Evolutionary conservation across 2,329 filamentous ascomycete species (phyloP).

Genomic region (Huntiella omanensis): DNA sequence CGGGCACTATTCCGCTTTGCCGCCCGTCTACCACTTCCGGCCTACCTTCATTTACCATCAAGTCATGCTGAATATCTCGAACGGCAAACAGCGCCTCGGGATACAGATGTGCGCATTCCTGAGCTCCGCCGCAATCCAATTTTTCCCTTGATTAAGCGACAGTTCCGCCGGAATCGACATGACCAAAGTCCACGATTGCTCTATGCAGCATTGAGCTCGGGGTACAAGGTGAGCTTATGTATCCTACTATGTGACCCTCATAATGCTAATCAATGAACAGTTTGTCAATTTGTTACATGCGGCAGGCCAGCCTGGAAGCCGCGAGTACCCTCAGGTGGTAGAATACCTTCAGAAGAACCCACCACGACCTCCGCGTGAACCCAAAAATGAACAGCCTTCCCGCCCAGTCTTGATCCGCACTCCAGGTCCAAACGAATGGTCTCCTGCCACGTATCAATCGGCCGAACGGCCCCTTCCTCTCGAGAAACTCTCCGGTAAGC

Average conservation of each 20-base stretch:
- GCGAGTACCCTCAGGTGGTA: slow-evolving; percentile 24
- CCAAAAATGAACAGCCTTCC: too few species aligned
- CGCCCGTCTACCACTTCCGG: slow-evolving; percentile 31
- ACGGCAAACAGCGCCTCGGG: neutral
- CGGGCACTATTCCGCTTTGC: slow-evolving; percentile 46
- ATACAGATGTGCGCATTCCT: slow-evolving; percentile 14
- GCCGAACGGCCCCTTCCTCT: slow-evolving; percentile 29
- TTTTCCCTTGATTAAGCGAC: slow-evolving; percentile 36
- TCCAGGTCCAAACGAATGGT: too few species aligned
- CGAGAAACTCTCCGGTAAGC: slow-evolving; percentile 24
- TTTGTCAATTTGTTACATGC: slow-evolving; percentile 24
- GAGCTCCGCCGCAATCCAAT: slow-evolving; percentile 25
- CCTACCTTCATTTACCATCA: slow-evolving; percentile 18
- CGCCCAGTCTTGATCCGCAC: too few species aligned
- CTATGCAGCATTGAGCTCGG: slow-evolving; percentile 41
- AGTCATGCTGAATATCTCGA: neutral
- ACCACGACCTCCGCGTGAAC: neutral
- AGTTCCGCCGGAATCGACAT: slow-evolving; percentile 40
- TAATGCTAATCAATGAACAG: slow-evolving; percentile 14
- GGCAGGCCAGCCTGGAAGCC: slow-evolving; percentile 20
- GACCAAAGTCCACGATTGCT: slow-evolving; percentile 42
- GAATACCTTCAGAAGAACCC: slow-evolving; percentile 4
- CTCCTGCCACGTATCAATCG: slow-evolving; percentile 22
- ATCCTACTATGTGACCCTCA: neutral
- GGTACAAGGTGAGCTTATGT: slow-evolving; percentile 38